Evolutionary conservation across 2,329 filamentous ascomycete genomes (phyloP).

Genomic region (Fusarium brevicatenulatum): DNA sequence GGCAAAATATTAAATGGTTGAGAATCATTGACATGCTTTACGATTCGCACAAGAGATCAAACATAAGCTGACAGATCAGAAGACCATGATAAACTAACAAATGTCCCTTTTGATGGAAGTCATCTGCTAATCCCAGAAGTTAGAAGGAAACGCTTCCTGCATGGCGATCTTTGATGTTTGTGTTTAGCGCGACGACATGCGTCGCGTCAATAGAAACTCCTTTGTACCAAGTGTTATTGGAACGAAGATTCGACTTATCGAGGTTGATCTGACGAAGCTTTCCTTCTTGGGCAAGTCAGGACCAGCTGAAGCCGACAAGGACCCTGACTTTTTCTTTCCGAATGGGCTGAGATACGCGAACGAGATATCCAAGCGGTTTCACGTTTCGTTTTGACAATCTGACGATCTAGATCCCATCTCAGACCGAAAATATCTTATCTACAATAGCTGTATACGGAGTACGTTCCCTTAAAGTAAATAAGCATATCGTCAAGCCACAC

Average conservation of each 20-base stretch:
- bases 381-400: not conserved
- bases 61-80: not conserved
- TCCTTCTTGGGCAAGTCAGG: not conserved
- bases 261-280: not conserved
- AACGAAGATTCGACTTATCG: not conserved
- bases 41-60: not conserved
- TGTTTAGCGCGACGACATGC: too few species aligned
- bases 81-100: not conserved
- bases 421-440: not conserved
- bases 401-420: not conserved
- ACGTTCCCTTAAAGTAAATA: not conserved
- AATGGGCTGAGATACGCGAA: not conserved
- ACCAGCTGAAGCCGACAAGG: not conserved
- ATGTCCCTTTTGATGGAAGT: too few species aligned
- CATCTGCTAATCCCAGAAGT: not conserved
- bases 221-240: not conserved
- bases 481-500: not conserved
- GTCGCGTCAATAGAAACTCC: not conserved
- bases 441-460: not conserved
- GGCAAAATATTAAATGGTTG: accelerated
- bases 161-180: not conserved
- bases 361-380: not conserved
- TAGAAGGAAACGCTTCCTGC: too few species aligned
- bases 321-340: not conserved
- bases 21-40: too few species aligned